Base-by-base conservation (phyloP, 768 basidiomycete genomes). In the Symmetrospora coprosmae region DNA sequence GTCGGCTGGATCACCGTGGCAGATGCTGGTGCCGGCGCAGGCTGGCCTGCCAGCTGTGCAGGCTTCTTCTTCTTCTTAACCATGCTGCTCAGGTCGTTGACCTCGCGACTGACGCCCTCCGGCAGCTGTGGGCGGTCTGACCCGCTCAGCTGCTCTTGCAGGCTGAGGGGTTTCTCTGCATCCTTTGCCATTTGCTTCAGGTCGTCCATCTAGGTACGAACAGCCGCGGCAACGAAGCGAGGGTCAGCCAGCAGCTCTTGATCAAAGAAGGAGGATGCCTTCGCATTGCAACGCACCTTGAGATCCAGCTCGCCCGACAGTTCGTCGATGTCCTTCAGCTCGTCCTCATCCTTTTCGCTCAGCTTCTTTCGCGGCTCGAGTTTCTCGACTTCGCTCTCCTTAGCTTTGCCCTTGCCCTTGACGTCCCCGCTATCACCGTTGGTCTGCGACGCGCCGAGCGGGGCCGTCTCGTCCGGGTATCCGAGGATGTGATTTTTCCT, bases 131-230 rank as follows among this genome's bases (percentile, higher is more conserved):
- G 38, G 38, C 38, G 38, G 13, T 30, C 53, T 50, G 4, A 14
- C n/a, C 13, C 43, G 40, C 30, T 30, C 35, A 25, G 48, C 60
- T 41, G 50, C 23, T 51, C 50, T 48, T 4, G 51, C 49, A n/a
- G n/a, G n/a, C n/a, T n/a, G n/a, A n/a, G n/a, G n/a, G n/a, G n/a
- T 61, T 53, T 46, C 25, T 41, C 33, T 30, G 33, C 45, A 31
- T 45, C 47, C 50, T 63, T 56, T 19, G 40, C 51, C 37, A 55
- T 59, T 39, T 46, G 41, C n/a, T 49, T 58, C 30, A 63, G 38
- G 28, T 63, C 62, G 17, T 63, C 61, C n/a, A 62, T 62, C 61
- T 62, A 40, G n/a, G n/a, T n/a, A n/a, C n/a, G n/a, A n/a, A n/a
- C n/a, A n/a, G n/a, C n/a, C n/a, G n/a, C n/a, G n/a, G 17, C 14